Base-by-base conservation (phyloP, 495 filamentous ascomycete genomes). In the Neurospora sp. region DNA sequence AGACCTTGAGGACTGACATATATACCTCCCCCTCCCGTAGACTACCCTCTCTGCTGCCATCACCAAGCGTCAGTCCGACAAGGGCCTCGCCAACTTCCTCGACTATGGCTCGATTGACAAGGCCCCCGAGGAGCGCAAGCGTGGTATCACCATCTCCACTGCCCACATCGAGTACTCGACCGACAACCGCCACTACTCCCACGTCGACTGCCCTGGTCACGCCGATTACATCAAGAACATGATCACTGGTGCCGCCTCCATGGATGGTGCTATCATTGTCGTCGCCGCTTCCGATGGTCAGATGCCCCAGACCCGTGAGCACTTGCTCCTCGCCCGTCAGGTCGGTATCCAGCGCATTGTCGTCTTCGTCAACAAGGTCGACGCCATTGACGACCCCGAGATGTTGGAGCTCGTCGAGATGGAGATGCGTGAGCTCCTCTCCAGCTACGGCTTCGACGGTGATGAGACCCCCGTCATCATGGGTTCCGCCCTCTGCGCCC, bases 161-260 rank as follows among this genome's bases (percentile, higher is more conserved):
- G 93, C 96, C 75, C 96, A 99, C 86, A 97, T 99, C 84, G 96
- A 99, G 86, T 99, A 98, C 85, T 86, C 91, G 79, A 98, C 96
- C 81, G 92, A 97, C 6, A 82, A 81, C 77, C 90, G 96, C 76
- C 96, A 99, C 86, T 99, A 99, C 86, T 94, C 96, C 78, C 96
- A 99, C 89, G 96, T 99, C 86, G 96, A 99, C 89, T 99, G 96
- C 84, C 96, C 96, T 72, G 96, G 96, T 83, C 96, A 99, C 90
- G 96, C 96, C 81, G 96, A 99, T 93, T 99, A 98, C 88, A 98
- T 99, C 85, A 99, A 99, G 90, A 99, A 99, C 90, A 98, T 98
- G 94, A 98, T 98, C 83, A 97, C 94, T 76, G 94, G 94, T 88
- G 92, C 94, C 74, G 93, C 95, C 75, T 93, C 90, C 87, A 98